Evolutionary conservation across 129 eudicot species (phyloP).

Genomic region (Centella asiatica): DNA sequence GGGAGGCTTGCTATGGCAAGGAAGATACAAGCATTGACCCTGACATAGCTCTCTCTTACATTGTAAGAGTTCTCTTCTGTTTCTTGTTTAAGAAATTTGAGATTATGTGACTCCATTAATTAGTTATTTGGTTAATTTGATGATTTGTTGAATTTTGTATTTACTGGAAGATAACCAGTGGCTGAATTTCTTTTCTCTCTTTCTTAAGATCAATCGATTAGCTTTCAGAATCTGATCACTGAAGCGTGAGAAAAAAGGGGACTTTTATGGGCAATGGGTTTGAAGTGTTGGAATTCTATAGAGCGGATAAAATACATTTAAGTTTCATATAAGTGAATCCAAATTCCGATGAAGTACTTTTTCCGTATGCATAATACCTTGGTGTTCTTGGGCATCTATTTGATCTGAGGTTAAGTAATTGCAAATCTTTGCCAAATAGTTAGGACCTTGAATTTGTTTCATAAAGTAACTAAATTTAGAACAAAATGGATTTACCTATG

Average conservation of each 20-base stretch:
- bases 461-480: background rate
- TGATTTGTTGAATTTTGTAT: background rate
- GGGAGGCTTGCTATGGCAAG: slow-evolving; percentile 52
- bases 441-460: background rate
- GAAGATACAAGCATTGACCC: slow-evolving; percentile 59
- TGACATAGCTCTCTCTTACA: slow-evolving; percentile 77
- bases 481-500: background rate
- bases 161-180: background rate
- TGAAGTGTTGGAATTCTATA: background rate
- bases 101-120: background rate
- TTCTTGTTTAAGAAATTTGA: background rate
- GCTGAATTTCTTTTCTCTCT: too few relatives aligned
- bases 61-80: slow-evolving; percentile 58
- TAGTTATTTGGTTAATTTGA: background rate
- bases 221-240: background rate
- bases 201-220: too few relatives aligned
- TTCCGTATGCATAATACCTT: too few relatives aligned
- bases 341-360: background rate
- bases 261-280: background rate
- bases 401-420: too few relatives aligned
- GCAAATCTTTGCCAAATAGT: background rate
- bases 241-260: background rate
- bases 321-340: background rate
- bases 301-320: too few relatives aligned
- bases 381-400: too few relatives aligned